A percentile compares a stretch with the other conserved stretches of the same genome.
Conservation (phyloP, 2,329 filamentous ascomycete genomes). For the Fusarium miscanthi region DNA sequence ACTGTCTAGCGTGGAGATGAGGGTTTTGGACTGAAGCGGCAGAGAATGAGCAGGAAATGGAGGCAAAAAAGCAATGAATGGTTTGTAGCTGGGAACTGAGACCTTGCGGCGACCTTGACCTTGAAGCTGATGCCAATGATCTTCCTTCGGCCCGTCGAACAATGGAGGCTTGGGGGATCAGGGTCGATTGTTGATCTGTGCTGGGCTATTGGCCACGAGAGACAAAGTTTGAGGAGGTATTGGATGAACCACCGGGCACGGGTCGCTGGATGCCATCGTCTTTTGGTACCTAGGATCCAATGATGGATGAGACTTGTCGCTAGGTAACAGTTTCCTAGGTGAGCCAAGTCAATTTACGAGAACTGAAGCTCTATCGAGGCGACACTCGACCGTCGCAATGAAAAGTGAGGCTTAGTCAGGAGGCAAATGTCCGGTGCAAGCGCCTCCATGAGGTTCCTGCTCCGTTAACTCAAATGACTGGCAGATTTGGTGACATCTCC, state of each 20-base stretch:
- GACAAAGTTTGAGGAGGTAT: conserved; percentile 1
- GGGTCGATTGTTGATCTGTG: conserved; percentile 12
- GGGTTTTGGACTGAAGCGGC: conserved; percentile 9
- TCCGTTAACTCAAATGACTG: conserved; percentile 10
- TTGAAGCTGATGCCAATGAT: conserved; percentile 3
- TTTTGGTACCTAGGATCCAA: conserved; percentile 7
- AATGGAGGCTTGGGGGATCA: not conserved
- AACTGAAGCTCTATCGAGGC: conserved; percentile 1
- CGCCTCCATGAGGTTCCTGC: conserved; percentile 3
- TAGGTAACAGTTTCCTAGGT: conserved; percentile 9
- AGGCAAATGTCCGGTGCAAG: not conserved
- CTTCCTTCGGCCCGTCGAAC: conserved; percentile 10
- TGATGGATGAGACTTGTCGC: conserved; percentile 6
- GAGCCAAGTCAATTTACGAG: conserved; percentile 9
- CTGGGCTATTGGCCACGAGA: conserved; percentile 8
- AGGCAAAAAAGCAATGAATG: not conserved
- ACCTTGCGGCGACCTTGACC: not conserved
- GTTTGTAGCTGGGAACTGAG: not conserved
- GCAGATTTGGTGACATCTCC: conserved; percentile 11
- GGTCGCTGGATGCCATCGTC: conserved; percentile 10
- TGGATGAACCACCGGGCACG: conserved; percentile 15
- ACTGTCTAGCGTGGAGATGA: conserved; percentile 34
- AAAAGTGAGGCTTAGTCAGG: conserved; percentile 7
- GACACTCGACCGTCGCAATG: not conserved
- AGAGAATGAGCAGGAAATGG: conserved; percentile 8